phyloP scores from a whole-genome alignment of 768 basidiomycete genomes.

The Tylopilus sp. region DNA sequence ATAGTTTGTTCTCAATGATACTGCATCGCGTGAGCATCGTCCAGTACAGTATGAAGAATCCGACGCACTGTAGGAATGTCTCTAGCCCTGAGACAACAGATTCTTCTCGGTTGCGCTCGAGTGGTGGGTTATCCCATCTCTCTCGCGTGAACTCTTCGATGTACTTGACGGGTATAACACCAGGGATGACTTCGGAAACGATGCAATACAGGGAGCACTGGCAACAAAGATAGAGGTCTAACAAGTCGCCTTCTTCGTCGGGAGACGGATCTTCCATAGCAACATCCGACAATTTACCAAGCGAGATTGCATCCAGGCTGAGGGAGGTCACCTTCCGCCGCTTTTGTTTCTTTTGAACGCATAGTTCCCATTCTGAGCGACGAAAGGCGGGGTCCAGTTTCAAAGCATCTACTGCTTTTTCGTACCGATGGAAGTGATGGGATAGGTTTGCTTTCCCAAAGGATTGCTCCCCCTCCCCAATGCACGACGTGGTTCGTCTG shows the following conservation, averaged over 20 bases:
- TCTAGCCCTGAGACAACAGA: constrained; percentile 59
- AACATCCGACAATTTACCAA: constrained; percentile 26
- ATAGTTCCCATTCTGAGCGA: constrained; percentile 58
- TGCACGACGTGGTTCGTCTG: constrained; percentile 47
- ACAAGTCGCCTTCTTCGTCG: constrained; percentile 47
- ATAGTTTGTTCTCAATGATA: constrained; percentile 71
- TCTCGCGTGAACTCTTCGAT: constrained; percentile 64
- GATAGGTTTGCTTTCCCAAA: constrained; percentile 54
- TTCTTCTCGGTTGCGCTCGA: constrained; percentile 52
- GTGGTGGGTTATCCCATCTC: constrained; percentile 54
- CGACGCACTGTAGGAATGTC: constrained; percentile 60
- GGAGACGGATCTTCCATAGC: constrained; percentile 29
- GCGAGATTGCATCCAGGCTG: constrained; percentile 26
- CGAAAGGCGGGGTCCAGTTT: constrained; percentile 61
- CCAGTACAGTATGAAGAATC: not conserved
- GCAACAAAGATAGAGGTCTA: constrained; percentile 83
- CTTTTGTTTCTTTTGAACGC: constrained; percentile 47
- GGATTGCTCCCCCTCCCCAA: constrained; percentile 46
- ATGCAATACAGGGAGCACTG: constrained; percentile 77
- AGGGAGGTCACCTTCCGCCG: constrained; percentile 50
- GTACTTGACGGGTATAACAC: constrained; percentile 60
- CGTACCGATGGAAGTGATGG: constrained; percentile 81
- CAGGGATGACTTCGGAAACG: constrained; percentile 67
- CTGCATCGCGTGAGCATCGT: constrained; percentile 33
- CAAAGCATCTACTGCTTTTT: constrained; percentile 63